Evolutionary conservation across 352 stramenopile genomes (phyloP).

Genomic region (Globisporangium orthogonon): DNA sequence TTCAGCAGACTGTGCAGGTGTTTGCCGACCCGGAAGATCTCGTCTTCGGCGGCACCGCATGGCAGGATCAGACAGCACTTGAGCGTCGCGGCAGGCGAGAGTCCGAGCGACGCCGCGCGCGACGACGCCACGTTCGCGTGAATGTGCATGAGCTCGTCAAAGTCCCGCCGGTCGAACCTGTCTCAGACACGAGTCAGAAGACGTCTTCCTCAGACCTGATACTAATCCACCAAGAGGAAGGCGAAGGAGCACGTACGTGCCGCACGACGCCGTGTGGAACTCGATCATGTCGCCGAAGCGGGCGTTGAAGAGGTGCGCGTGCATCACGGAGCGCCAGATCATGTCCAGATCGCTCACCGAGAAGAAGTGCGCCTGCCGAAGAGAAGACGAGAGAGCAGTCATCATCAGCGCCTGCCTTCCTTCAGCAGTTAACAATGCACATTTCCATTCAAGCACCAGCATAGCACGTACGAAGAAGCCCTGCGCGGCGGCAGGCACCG

Average conservation of each 20-base stretch:
- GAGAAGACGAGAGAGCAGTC: neutral
- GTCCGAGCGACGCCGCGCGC: constrained; percentile 23
- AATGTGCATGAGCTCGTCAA: constrained; percentile 78
- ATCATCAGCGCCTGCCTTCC: neutral
- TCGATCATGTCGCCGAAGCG: constrained; percentile 58
- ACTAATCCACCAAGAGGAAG: no score
- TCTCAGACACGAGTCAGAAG: no score
- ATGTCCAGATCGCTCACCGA: constrained; percentile 47
- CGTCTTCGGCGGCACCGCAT: constrained; percentile 39
- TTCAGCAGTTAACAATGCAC: neutral
- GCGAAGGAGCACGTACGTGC: constrained; percentile 25
- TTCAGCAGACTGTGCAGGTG: constrained; percentile 65
- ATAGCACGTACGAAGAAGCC: neutral
- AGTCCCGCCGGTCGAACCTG: constrained; percentile 56
- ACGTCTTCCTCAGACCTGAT: no score
- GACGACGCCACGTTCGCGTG: constrained; percentile 35
- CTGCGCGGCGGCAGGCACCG: neutral
- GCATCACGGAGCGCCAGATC: constrained; percentile 54
- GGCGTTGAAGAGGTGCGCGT: constrained; percentile 51
- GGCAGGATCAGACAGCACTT: constrained; percentile 71
- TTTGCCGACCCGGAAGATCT: constrained; percentile 73
- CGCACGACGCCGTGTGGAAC: constrained; percentile 48
- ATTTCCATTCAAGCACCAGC: neutral
- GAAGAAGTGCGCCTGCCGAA: constrained; percentile 44
- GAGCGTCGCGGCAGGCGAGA: constrained; percentile 32